A percentile compares a stretch with the other conserved stretches of the same genome.
These are phyloP conservation scores for Populus alba DNA, from an alignment of 345 rosid genomes.

Conservation along the genomic window DNA sequence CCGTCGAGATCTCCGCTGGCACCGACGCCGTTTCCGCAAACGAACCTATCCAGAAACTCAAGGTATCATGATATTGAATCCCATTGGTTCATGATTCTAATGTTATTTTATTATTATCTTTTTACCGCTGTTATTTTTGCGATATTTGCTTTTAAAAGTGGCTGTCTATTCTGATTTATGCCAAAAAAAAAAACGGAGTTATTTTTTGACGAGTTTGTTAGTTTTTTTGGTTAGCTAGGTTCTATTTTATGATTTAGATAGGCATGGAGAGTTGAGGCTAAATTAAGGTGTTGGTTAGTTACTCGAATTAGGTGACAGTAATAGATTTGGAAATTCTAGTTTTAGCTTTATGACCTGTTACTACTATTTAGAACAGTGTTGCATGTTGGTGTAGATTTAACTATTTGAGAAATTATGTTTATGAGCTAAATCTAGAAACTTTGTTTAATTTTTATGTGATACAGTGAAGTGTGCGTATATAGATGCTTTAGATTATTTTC, in stretches of 20 bases:
- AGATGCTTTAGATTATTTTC: background rate
- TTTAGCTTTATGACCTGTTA: background rate
- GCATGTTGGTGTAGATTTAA: background rate
- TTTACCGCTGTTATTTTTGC: background rate
- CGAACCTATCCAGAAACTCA: slow-evolving; percentile 44
- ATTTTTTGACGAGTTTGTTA: background rate
- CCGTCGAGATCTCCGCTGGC: slow-evolving; percentile 48
- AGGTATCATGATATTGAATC: slow-evolving; percentile 32
- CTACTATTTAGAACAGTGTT: background rate
- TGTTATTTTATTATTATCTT: background rate
- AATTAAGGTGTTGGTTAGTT: background rate
- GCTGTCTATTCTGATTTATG: background rate
- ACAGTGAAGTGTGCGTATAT: background rate
- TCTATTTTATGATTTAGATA: background rate
- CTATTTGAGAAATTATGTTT: background rate
- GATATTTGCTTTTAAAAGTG: background rate
- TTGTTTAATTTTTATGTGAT: background rate
- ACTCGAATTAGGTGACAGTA: background rate
- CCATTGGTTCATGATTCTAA: background rate
- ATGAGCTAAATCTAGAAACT: background rate
- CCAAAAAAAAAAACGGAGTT: background rate
- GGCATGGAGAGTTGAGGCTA: background rate
- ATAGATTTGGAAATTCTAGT: background rate
- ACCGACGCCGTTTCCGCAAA: slow-evolving; percentile 17
- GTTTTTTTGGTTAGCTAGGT: background rate